Conservation (phyloP, 345 rosid species). For the Citrus sinensis region DNA sequence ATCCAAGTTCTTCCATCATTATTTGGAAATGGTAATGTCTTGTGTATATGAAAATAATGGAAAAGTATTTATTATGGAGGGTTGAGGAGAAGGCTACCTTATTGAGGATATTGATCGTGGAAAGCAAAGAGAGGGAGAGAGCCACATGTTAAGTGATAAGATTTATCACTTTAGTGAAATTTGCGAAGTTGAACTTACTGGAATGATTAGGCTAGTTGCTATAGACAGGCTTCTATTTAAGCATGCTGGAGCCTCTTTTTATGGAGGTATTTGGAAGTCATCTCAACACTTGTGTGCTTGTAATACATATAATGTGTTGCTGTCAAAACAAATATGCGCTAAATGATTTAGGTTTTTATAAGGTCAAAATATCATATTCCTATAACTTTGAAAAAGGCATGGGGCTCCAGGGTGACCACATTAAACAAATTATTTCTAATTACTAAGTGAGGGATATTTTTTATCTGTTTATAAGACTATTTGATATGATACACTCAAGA, state of each 20-base stretch:
- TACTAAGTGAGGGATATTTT: not conserved
- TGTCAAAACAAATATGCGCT: not conserved
- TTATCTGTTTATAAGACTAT: not conserved
- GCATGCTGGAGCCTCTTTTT: not conserved
- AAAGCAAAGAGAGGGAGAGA: not conserved
- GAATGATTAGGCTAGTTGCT: not conserved
- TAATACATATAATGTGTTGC: not conserved
- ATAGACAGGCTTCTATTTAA: not conserved
- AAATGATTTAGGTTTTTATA: not conserved
- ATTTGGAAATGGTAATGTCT: too few species aligned
- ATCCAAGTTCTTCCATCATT: too few species aligned
- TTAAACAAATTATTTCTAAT: not conserved
- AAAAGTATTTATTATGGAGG: too few species aligned
- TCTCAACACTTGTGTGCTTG: not conserved
- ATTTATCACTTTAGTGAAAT: not conserved
- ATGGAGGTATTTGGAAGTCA: not conserved
- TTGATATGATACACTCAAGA: too few species aligned
- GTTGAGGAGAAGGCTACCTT: too few species aligned
- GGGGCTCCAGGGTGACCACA: not conserved
- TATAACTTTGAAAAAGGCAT: not conserved
- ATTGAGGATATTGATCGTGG: too few species aligned
- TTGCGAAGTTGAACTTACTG: not conserved
- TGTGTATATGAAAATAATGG: too few species aligned
- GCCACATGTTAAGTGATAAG: not conserved
- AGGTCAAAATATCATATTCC: not conserved